These are phyloP conservation scores for Alternaria metachromatica DNA, from an alignment of 2,329 filamentous ascomycete genomes.

Conservation along the genomic window DNA sequence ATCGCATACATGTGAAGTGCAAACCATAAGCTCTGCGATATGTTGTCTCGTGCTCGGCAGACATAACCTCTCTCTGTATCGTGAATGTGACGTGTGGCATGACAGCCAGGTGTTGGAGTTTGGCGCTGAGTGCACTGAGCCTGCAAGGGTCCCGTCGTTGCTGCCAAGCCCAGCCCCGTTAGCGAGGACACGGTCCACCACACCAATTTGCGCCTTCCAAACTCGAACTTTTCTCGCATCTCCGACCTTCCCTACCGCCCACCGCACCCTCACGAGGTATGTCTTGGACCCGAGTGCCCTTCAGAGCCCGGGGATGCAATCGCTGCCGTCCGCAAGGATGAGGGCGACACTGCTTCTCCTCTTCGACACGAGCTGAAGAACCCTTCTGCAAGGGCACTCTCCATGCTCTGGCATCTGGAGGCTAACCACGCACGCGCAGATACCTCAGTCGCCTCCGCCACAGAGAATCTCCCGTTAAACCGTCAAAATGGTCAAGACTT, in stretches of 20 bases:
- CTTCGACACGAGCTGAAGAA: constrained; percentile 70
- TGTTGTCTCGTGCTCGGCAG: background rate
- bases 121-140: constrained; percentile 4
- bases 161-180: constrained; percentile 23
- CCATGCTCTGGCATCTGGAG: constrained; percentile 69
- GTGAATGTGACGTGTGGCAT: background rate
- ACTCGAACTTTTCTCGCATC: constrained; percentile 34
- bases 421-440: constrained; percentile 63
- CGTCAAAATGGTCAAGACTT: constrained; percentile 98
- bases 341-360: constrained; percentile 56
- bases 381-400: constrained; percentile 71
- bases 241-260: constrained; percentile 24
- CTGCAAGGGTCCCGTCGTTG: constrained; percentile 9
- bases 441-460: constrained; percentile 68
- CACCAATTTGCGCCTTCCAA: constrained; percentile 24
- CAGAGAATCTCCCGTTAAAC: constrained; percentile 79
- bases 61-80: background rate
- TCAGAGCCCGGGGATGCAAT: constrained; percentile 60
- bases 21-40: background rate
- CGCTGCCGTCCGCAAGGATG: constrained; percentile 38
- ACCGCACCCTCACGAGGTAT: constrained; percentile 47
- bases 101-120: background rate
- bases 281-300: constrained; percentile 53
- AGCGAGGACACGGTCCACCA: constrained; percentile 29
- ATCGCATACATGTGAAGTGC: background rate